Evolutionary conservation across 768 basidiomycete species (phyloP), one percentile per base, ranked within the genome.

Genomic region (Hygrocybe punicea): DNA sequence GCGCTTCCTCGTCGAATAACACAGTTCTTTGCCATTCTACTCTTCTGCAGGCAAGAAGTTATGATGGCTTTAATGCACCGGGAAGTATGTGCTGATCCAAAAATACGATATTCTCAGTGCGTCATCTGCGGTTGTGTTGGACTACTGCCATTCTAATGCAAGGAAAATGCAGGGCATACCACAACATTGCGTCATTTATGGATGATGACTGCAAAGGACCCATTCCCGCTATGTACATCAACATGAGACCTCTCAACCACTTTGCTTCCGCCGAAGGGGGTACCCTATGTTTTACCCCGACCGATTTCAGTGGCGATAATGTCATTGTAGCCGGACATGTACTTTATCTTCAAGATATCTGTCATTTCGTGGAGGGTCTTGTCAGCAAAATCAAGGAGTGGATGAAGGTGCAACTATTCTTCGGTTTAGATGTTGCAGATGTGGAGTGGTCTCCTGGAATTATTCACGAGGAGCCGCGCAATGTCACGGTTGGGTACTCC

Each of bases 291-390:
- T 54, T 54, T n/a, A 54, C 37, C 11, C 37, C 53, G 5, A 29
- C 58, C 45, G 52, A 55, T 60, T 60, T 62, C 49, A 60, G 46
- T 29, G 61, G 61, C 19, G 45, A 55, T 10, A 62, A 62, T 29
- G 53, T 62, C 25, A 62, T 62, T 48, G 48, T 62, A 21, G 59
- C 40, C 5, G 61, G 61, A n/a, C 33, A 46, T 6, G 61, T 62
- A 19, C 49, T 62, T 3, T 53, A 50, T 39, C 58, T 62, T 37
- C 45, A 51, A 34, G 53, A 60, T 34, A 59, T 62, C 37, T 34
- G 55, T 24, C 46, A 16, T 35, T 60, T 62, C 24, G 59, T 62
- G 9, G 52, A 60, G 56, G 47, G 48, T 1, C 40, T 62, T 33
- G 58, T 60, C 44, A 14, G 24, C n/a, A 56, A 62, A 58, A 58